Evolutionary conservation across 2,329 filamentous ascomycete species (phyloP).

Genomic region (Alternaria conjuncta): DNA sequence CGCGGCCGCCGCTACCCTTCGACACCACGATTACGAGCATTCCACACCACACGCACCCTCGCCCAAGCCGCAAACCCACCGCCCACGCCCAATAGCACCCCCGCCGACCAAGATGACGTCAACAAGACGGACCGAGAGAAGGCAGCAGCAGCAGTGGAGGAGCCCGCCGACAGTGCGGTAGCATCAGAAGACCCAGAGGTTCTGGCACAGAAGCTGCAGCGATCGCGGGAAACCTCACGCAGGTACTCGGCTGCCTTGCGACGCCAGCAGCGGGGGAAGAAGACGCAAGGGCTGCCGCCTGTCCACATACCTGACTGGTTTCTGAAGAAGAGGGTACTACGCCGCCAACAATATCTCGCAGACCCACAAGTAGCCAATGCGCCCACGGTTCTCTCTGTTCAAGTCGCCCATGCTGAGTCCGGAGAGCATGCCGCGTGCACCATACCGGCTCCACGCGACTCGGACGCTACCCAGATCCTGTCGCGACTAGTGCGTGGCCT

Average conservation of each 20-base stretch:
- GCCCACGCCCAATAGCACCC: constrained; percentile 35
- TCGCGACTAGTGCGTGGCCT: constrained; percentile 33
- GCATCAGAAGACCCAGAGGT: constrained; percentile 42
- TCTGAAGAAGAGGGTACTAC: constrained; percentile 58
- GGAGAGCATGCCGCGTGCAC: constrained; percentile 34
- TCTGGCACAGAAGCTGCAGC: constrained; percentile 46
- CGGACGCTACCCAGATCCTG: constrained; percentile 28
- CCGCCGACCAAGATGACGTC: constrained; percentile 32
- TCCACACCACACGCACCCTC: constrained; percentile 42
- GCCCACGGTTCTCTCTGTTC: constrained; percentile 26
- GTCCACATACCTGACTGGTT: constrained; percentile 65
- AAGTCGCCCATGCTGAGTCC: constrained; percentile 30
- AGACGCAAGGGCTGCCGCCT: constrained; percentile 44
- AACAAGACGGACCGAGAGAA: constrained; percentile 25
- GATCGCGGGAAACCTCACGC: constrained; percentile 42
- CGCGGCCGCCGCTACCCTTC: constrained; percentile 45
- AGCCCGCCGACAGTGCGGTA: constrained; percentile 27
- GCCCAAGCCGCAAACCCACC: constrained; percentile 38
- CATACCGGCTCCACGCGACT: constrained; percentile 25
- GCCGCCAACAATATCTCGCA: constrained; percentile 41
- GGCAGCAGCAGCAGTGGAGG: constrained; percentile 24
- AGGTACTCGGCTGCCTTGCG: constrained; percentile 44
- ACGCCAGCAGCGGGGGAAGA: constrained; percentile 42
- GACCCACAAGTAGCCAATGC: constrained; percentile 14
- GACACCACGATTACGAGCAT: constrained; percentile 36